Percentiles rank a stretch among this genome's conserved stretches.
These are phyloP conservation scores for Ambrosia artemisiifolia DNA, from an alignment of 129 eudicot species.

Conservation along the genomic window DNA sequence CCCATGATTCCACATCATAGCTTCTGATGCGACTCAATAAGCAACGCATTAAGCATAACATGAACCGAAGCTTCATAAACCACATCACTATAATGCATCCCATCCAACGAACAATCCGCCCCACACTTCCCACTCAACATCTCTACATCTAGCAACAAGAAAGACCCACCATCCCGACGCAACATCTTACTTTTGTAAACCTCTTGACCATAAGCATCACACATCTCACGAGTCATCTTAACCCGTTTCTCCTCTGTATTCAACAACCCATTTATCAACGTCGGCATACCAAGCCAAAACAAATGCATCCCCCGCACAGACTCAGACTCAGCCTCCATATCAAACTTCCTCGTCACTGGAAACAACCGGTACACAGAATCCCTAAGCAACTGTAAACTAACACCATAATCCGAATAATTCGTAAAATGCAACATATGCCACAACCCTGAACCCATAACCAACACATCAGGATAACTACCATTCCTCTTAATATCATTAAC, in stretches of 20 bases:
- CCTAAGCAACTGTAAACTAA: slow-evolving; percentile 42
- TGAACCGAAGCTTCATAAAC: slow-evolving; percentile 87
- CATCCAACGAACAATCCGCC: slow-evolving; percentile 62
- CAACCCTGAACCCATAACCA: slow-evolving; percentile 86
- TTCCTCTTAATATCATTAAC: slow-evolving; percentile 34
- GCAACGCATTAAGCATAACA: slow-evolving; percentile 84
- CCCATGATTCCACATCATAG: slow-evolving; percentile 29
- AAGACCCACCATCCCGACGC: slow-evolving; percentile 70
- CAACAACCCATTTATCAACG: slow-evolving; percentile 64
- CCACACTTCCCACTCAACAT: slow-evolving; percentile 63
- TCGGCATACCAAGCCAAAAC: slow-evolving; percentile 93
- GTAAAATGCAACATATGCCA: slow-evolving; percentile 89
- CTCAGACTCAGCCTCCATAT: slow-evolving; percentile 36
- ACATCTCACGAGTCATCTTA: slow-evolving; percentile 56
- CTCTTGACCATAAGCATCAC: slow-evolving; percentile 48
- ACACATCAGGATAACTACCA: slow-evolving; percentile 64
- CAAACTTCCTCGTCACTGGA: slow-evolving; percentile 37
- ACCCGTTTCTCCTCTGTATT: slow-evolving; percentile 83
- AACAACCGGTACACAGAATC: slow-evolving; percentile 40
- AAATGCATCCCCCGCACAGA: slow-evolving; percentile 47
- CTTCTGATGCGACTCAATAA: slow-evolving; percentile 79
- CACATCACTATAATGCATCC: slow-evolving; percentile 80
- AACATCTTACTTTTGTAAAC: slow-evolving; percentile 57
- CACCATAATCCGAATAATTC: slow-evolving; percentile 54
- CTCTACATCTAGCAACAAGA: slow-evolving; percentile 61